These are phyloP conservation scores for Rhododendron vialii DNA, from an alignment of 148 eudicot genomes.

Conservation along the genomic window DNA sequence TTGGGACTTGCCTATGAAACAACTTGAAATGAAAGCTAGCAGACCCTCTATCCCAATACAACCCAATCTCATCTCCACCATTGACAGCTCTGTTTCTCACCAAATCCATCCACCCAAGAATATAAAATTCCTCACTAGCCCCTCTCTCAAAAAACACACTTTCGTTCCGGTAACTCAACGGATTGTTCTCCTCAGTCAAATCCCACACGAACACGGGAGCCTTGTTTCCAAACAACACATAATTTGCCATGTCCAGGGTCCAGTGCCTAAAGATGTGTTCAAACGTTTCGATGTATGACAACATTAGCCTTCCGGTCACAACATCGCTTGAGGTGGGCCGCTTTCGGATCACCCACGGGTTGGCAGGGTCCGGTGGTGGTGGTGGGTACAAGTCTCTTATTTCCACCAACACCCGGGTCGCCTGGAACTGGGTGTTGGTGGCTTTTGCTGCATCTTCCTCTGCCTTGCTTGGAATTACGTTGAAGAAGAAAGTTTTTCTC, in stretches of 20 bases:
- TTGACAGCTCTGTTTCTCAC: not conserved
- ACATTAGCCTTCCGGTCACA: not conserved
- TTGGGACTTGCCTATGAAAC: not conserved
- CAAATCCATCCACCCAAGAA: slow-evolving; percentile 11
- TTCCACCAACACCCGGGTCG: not conserved
- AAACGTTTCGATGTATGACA: not conserved
- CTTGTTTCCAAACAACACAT: slow-evolving; percentile 5
- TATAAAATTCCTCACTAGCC: not conserved
- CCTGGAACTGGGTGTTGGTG: not conserved
- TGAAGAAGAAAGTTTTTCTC: slow-evolving; percentile 11
- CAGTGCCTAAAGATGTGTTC: slow-evolving; percentile 10
- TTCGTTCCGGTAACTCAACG: not conserved
- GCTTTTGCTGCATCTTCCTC: slow-evolving; percentile 12
- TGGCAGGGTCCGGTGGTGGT: not conserved
- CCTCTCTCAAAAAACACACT: not conserved
- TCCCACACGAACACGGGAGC: slow-evolving; percentile 8
- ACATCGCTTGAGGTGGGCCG: not conserved
- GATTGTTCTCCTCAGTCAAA: slow-evolving; percentile 4
- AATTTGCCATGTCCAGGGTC: not conserved
- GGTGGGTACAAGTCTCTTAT: slow-evolving; percentile 7
- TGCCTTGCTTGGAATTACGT: slow-evolving; percentile 11
- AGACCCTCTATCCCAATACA: slow-evolving; percentile 11
- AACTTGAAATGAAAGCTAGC: not conserved
- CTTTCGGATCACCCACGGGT: slow-evolving; percentile 14
- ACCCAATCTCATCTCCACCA: slow-evolving; percentile 14